These are phyloP conservation scores for Senna siamea DNA, from an alignment of 306 rosid species.

Conservation along the genomic window DNA sequence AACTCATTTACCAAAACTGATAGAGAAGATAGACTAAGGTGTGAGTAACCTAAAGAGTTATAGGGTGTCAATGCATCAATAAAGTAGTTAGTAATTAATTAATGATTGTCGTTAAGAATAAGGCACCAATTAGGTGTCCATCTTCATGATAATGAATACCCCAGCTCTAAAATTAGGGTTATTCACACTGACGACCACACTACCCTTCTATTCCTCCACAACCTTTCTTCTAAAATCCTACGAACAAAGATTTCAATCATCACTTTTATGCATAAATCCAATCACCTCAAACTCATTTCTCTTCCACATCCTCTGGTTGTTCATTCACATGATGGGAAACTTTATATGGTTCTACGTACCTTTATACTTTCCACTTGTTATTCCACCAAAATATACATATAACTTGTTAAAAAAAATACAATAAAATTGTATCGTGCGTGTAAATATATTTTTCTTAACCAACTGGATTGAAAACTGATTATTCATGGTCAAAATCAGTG, in stretches of 20 bases:
- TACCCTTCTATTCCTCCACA: background rate
- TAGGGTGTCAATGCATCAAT: conserved; percentile 6
- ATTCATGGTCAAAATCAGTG: too few species aligned
- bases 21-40: too few species aligned
- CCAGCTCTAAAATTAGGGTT: background rate
- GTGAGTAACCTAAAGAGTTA: background rate
- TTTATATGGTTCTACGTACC: background rate
- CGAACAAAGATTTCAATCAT: background rate
- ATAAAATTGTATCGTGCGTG: too few species aligned
- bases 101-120: background rate
- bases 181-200: conserved; percentile 5
- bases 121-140: conserved; percentile 7
- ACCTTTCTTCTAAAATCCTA: conserved; percentile 1
- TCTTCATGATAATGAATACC: background rate
- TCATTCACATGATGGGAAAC: background rate
- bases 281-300: background rate
- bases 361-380: background rate
- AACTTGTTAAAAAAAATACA: too few species aligned
- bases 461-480: background rate
- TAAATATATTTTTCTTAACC: too few species aligned
- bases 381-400: too few species aligned
- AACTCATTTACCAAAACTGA: too few species aligned
- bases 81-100: background rate
- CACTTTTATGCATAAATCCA: background rate
- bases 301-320: conserved; percentile 1